Conservation (phyloP, 2,329 filamentous ascomycete species). For the Diaporthe sp. region DNA sequence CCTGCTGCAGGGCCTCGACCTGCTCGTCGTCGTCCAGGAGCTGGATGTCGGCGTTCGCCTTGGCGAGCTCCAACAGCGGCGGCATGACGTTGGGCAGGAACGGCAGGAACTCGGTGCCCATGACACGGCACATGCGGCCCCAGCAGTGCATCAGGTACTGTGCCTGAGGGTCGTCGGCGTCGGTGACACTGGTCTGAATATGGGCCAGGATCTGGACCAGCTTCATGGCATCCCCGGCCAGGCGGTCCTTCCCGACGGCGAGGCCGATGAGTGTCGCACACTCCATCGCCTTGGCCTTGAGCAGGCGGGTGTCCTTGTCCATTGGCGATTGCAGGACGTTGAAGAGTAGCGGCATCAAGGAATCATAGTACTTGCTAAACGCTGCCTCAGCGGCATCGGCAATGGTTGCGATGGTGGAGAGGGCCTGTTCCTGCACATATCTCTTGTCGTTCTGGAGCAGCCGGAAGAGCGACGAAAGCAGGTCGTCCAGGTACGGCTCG, state of each 20-base stretch:
- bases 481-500: slow-evolving; percentile 91
- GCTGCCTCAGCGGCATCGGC: slow-evolving; percentile 97
- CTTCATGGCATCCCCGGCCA: slow-evolving; percentile 88
- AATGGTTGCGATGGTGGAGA: slow-evolving; percentile 98
- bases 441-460: slow-evolving; percentile 92
- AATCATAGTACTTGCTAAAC: slow-evolving; percentile 95
- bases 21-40: slow-evolving; percentile 95
- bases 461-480: slow-evolving; percentile 87
- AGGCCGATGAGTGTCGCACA: slow-evolving; percentile 96
- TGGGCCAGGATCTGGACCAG: slow-evolving; percentile 89
- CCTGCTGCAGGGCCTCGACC: slow-evolving; percentile 90
- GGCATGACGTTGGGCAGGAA: slow-evolving; percentile 96
- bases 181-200: slow-evolving; percentile 89
- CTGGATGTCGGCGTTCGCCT: slow-evolving; percentile 97
- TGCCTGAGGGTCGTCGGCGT: slow-evolving; percentile 94
- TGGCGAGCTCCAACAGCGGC: slow-evolving; percentile 89
- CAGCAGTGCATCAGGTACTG: slow-evolving; percentile 99
- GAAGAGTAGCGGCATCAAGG: slow-evolving; percentile 94
- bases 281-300: slow-evolving; percentile 98
- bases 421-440: slow-evolving; percentile 96
- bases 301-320: slow-evolving; percentile 90
- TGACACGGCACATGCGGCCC: slow-evolving; percentile 97
- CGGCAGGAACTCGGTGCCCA: slow-evolving; percentile 90
- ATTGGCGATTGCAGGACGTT: slow-evolving; percentile 90
- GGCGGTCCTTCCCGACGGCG: slow-evolving; percentile 92